Percentiles rank a stretch among this genome's conserved stretches.
These are phyloP conservation scores for Trichoderma citrinoviride DNA, from an alignment of 2,329 filamentous ascomycete species.

Conservation along the genomic window DNA sequence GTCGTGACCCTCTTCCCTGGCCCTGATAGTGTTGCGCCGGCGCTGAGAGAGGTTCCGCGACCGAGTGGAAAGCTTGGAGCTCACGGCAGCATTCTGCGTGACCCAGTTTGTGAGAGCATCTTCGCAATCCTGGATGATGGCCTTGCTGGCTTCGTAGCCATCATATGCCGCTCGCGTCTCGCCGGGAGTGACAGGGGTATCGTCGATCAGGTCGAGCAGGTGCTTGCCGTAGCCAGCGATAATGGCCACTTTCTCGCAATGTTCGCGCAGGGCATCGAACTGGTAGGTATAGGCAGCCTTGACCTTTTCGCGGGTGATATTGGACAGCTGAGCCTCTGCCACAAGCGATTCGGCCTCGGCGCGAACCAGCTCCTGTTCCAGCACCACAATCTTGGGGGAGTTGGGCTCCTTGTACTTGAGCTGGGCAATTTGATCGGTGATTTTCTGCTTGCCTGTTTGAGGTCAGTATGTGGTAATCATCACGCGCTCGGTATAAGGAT, in stretches of 20 bases:
- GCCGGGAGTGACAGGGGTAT: constrained; percentile 93
- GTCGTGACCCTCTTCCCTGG: constrained; percentile 70
- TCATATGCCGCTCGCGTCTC: constrained; percentile 96
- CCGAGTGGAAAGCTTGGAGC: constrained; percentile 80
- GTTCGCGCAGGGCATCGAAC: constrained; percentile 94
- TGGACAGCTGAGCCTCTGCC: constrained; percentile 95
- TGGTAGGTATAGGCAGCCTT: constrained; percentile 98
- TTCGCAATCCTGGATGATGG: constrained; percentile 98
- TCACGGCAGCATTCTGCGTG: constrained; percentile 81
- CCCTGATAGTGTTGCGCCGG: constrained; percentile 68
- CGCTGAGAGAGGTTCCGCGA: constrained; percentile 85
- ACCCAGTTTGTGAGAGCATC: constrained; percentile 98
- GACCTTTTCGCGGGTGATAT: constrained; percentile 99
- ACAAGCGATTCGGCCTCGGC: constrained; percentile 99
- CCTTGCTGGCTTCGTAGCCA: constrained; percentile 97
- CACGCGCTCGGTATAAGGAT: not conserved
- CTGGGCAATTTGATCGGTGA: constrained; percentile 97
- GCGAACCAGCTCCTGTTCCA: constrained; percentile 97
- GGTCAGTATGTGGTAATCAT: not conserved
- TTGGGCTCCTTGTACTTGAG: constrained; percentile 99
- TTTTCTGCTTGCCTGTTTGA: constrained; percentile 89
- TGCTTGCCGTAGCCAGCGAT: constrained; percentile 98
- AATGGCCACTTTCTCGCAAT: constrained; percentile 97
- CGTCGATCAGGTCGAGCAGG: constrained; percentile 92
- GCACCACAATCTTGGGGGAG: constrained; percentile 93